Conservation (phyloP, 352 stramenopile species). For the Phytophthora fragariaefolia region DNA sequence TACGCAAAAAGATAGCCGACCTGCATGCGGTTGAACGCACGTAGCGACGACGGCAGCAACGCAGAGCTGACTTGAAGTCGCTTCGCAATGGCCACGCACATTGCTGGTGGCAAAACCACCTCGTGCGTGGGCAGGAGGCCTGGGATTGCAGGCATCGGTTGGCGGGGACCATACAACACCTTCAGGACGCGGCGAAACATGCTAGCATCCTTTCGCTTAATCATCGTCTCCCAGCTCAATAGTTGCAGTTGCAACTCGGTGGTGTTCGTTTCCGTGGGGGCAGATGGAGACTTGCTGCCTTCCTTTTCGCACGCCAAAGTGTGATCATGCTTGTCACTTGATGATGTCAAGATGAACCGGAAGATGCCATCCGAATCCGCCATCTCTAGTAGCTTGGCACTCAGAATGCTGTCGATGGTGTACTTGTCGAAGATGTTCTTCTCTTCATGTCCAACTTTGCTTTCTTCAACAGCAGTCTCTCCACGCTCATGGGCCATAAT, state of each 20-base stretch:
- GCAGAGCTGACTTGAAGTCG: constrained; percentile 55
- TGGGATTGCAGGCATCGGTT: constrained; percentile 12
- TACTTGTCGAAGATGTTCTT: constrained; percentile 70
- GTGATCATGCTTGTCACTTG: constrained; percentile 7
- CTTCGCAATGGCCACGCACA: constrained; percentile 40
- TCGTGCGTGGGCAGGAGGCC: constrained; percentile 38
- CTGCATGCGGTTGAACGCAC: constrained; percentile 58
- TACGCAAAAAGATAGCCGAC: constrained; percentile 70
- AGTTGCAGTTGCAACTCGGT: constrained; percentile 54
- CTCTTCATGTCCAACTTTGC: constrained; percentile 1
- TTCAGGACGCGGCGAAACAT: constrained; percentile 72
- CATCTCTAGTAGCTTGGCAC: constrained; percentile 68
- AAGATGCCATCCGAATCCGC: constrained; percentile 80
- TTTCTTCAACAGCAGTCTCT: constrained; percentile 4
- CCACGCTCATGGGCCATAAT: constrained; percentile 30
- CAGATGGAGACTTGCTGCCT: not conserved
- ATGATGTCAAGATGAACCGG: constrained; percentile 54
- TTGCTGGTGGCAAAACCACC: constrained; percentile 39
- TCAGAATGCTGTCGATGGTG: constrained; percentile 76
- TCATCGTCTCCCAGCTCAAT: constrained; percentile 77
- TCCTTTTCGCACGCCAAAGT: not conserved
- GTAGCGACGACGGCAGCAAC: constrained; percentile 57
- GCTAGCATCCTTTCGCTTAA: constrained; percentile 34
- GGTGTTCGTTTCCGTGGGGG: not conserved
- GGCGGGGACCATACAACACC: constrained; percentile 53